A percentile compares a stretch with the other conserved stretches of the same genome.
Evolutionary conservation across 164 flowering plant genomes (phyloP).

Genomic region (Stephania japonica): DNA sequence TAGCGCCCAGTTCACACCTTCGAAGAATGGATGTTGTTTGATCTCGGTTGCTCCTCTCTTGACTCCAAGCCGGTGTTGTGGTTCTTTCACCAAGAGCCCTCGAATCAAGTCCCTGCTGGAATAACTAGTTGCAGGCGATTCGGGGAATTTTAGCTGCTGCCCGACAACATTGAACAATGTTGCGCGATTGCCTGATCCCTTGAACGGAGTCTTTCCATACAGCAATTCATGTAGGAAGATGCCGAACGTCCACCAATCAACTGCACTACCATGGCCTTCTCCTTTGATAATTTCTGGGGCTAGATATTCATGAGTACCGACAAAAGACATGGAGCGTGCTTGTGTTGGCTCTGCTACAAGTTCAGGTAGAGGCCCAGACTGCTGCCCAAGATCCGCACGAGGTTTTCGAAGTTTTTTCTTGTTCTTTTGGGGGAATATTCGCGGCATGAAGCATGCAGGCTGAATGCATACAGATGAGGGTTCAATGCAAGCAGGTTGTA

Average conservation of each 20-base stretch:
- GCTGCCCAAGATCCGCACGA: slow-evolving; percentile 36
- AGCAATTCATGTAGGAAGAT: slow-evolving; percentile 63
- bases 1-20: slow-evolving; percentile 77
- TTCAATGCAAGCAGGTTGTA: slow-evolving; percentile 88
- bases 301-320: slow-evolving; percentile 76
- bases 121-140: slow-evolving; percentile 41
- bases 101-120: slow-evolving; percentile 52
- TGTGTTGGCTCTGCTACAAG: slow-evolving; percentile 65
- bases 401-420: slow-evolving; percentile 50
- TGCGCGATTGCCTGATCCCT: slow-evolving; percentile 55
- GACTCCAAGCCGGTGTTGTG: slow-evolving; percentile 57
- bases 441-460: slow-evolving; percentile 86
- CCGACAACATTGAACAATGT: slow-evolving; percentile 68
- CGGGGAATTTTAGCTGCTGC: slow-evolving; percentile 55
- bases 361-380: slow-evolving; percentile 36
- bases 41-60: slow-evolving; percentile 64
- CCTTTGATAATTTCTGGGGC: slow-evolving; percentile 82
- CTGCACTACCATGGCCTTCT: slow-evolving; percentile 80
- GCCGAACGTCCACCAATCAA: slow-evolving; percentile 91
- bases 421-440: slow-evolving; percentile 60
- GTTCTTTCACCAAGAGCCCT: slow-evolving; percentile 56
- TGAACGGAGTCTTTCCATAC: slow-evolving; percentile 78
- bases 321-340: slow-evolving; percentile 76
- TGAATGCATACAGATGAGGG: slow-evolving; percentile 80
- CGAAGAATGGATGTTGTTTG: slow-evolving; percentile 69